Evolutionary conservation across 352 stramenopile species (phyloP), one percentile per base, ranked within the genome.

Genomic region (Pythium brassicae): DNA sequence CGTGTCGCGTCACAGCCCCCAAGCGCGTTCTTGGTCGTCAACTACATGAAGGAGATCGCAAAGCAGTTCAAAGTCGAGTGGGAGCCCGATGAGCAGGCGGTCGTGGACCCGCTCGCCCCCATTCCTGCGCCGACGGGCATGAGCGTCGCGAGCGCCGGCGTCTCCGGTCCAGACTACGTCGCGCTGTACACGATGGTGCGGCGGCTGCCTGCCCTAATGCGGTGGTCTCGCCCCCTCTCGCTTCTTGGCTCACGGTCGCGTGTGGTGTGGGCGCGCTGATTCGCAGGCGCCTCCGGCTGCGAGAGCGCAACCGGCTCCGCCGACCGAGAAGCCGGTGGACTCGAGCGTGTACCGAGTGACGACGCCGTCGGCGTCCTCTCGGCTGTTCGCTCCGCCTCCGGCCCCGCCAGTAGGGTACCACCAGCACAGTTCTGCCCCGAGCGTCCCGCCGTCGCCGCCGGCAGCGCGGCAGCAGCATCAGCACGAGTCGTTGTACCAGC

Each of bases 41-140:
- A 94, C 23, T 98, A 98, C 77, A 88, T 99, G 75, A 97, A 98
- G 47, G 89, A 95, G 62, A 98, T 98, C 66, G 91, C 92, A 8
- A 96, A 97, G 57, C 86, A 98, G 62, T 97, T 96, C 65, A 87
- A 97, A 14, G 88, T 99, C n/a, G 69, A 95, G 46, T 99, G 94
- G 92, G 90, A 95, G 29, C 90, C 90, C 4, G 74, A 89, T 17
- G 81, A 96, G 61, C 56, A 67, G 0, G 68, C 74, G 52, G 85
- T 96, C 59, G 61, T 74, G 7, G 83, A 97, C 56, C 82, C 83
- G 19, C 63, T 95, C 7, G 83, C 83, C 34, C 87, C 92, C 11
- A 98, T 97, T 68, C 79, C 84, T 29, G 89, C 92, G 32, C 94
- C 95, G 1, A 89, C 83, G 8, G 95, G 95, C 14, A 70, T 81